These are phyloP conservation scores for Solanum clarkiae DNA, from an alignment of 257 asterid species.

Conservation along the genomic window DNA sequence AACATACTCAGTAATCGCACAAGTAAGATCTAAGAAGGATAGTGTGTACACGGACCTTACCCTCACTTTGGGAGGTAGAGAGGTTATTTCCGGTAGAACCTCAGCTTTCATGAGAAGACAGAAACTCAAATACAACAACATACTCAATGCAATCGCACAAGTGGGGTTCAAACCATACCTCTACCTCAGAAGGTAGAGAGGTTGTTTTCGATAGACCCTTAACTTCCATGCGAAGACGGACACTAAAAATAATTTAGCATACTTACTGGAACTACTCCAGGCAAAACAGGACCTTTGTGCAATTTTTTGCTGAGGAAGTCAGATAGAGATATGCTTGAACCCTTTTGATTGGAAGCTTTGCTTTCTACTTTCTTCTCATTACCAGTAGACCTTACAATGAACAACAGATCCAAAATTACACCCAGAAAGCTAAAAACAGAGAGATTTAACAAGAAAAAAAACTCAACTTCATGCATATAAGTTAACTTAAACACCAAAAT, in stretches of 20 bases:
- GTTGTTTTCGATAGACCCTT: background rate
- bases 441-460: background rate
- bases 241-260: background rate
- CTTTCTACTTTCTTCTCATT: constrained; percentile 12
- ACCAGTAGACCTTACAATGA: constrained; percentile 16
- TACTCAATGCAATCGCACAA: background rate
- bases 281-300: constrained; percentile 43
- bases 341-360: constrained; percentile 19
- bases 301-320: constrained; percentile 56
- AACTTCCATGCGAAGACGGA: background rate
- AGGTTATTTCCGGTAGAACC: background rate
- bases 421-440: background rate
- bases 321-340: constrained; percentile 40
- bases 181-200: background rate
- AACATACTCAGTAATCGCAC: background rate
- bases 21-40: background rate
- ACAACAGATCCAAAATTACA: background rate
- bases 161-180: background rate
- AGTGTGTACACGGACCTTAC: background rate
- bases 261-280: constrained; percentile 36
- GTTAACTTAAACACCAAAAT: background rate
- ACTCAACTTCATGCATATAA: background rate
- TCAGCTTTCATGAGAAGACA: background rate
- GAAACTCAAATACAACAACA: background rate
- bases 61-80: background rate